Evolutionary conservation across 352 stramenopile genomes (phyloP).

Genomic region (Chrysophaeum taylorii): DNA sequence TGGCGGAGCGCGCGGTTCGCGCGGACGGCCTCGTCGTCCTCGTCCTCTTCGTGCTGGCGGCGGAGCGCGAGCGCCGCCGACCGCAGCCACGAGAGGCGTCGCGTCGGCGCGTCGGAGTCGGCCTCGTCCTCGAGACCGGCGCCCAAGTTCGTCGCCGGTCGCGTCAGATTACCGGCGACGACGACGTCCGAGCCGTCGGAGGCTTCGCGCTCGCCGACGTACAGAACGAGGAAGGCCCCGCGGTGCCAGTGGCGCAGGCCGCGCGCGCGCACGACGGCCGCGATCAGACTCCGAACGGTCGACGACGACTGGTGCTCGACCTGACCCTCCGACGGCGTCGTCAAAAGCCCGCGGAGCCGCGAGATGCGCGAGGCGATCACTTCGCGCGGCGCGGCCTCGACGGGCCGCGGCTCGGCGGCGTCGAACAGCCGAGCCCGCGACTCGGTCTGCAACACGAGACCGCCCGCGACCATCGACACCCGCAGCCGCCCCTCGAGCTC

Average conservation of each 20-base stretch:
- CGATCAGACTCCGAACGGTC: neutral
- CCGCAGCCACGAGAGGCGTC: neutral
- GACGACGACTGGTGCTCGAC: neutral
- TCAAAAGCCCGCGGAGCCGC: neutral
- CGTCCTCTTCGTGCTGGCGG: neutral
- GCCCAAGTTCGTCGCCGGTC: neutral
- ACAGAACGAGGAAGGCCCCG: neutral
- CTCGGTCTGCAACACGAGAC: neutral
- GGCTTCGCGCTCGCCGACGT: neutral
- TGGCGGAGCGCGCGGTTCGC: neutral
- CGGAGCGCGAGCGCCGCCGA: neutral
- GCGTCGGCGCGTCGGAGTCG: neutral
- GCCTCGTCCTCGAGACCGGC: neutral
- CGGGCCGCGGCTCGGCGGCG: neutral
- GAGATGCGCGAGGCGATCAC: neutral
- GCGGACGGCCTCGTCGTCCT: neutral
- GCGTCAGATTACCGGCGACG: neutral
- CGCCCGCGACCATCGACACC: neutral
- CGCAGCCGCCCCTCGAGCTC: neutral
- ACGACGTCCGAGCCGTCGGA: neutral
- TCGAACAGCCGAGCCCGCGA: neutral
- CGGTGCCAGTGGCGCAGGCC: conserved; percentile 4
- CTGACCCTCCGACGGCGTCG: neutral
- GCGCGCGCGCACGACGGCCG: neutral
- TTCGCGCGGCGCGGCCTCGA: neutral